These are phyloP conservation scores for Gloeophyllum trabeum DNA, from an alignment of 768 basidiomycete species.

Conservation along the genomic window DNA sequence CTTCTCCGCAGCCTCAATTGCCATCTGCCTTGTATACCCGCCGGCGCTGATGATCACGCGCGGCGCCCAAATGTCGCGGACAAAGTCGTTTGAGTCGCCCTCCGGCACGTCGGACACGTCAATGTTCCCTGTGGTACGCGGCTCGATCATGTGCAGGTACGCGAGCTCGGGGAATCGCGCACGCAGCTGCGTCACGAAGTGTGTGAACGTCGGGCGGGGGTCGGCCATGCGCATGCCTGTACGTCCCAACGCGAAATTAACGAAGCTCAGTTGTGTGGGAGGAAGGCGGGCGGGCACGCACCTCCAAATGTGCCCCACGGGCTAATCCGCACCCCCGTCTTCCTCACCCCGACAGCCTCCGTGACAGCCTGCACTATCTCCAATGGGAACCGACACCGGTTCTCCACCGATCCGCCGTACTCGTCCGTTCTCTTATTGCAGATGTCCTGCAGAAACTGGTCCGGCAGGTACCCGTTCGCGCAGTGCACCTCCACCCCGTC, in stretches of 20 bases:
- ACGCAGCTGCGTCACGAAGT: constrained; percentile 31
- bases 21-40: constrained; percentile 29
- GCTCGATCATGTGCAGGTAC: constrained; percentile 25
- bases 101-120: not conserved
- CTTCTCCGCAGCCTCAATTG: constrained; percentile 23
- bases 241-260: not conserved
- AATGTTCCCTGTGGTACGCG: constrained; percentile 8
- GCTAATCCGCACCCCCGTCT: constrained; percentile 22
- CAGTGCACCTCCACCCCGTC: constrained; percentile 21
- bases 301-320: constrained; percentile 19
- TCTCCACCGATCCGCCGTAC: constrained; percentile 31
- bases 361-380: constrained; percentile 22
- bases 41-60: constrained; percentile 30
- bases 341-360: constrained; percentile 22
- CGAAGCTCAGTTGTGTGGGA: not conserved
- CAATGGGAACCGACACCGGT: constrained; percentile 25
- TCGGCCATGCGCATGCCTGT: constrained; percentile 37
- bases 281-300: constrained; percentile 1
- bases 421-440: constrained; percentile 26
- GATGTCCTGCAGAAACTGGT: constrained; percentile 22
- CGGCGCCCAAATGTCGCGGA: constrained; percentile 34
- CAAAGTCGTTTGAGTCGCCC: constrained; percentile 27
- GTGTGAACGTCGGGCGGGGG: constrained; percentile 41
- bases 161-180: constrained; percentile 27
- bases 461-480: constrained; percentile 10